A percentile compares a stretch with the other conserved stretches of the same genome.
phyloP scores from a whole-genome alignment of 2,329 filamentous ascomycete species.

The Salinomyces thailandicus region DNA sequence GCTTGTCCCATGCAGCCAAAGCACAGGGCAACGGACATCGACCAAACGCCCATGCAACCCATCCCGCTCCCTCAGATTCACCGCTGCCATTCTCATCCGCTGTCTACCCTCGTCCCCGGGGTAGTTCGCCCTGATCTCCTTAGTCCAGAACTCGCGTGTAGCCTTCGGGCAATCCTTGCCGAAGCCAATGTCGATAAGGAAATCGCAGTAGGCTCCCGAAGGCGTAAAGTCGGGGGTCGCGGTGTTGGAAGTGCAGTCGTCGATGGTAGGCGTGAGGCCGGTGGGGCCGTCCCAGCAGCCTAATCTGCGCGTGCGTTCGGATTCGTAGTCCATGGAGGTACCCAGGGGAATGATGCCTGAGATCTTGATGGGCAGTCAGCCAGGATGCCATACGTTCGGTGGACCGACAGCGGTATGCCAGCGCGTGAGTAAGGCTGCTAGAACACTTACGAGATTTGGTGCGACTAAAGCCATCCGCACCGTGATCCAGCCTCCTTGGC shows the following conservation, averaged over 20 bases:
- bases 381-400: too few species aligned
- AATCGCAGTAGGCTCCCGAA: conserved; percentile 28
- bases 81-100: conserved; percentile 34
- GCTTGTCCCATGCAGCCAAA: conserved; percentile 39
- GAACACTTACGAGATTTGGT: conserved; percentile 22
- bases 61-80: conserved; percentile 40
- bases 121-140: conserved; percentile 38
- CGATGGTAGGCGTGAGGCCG: conserved; percentile 27
- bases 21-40: conserved; percentile 41
- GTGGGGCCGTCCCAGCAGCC: conserved; percentile 40
- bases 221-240: conserved; percentile 35
- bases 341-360: conserved; percentile 42
- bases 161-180: conserved; percentile 27
- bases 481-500: conserved; percentile 45
- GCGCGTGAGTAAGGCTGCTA: too few species aligned
- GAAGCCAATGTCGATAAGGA: conserved; percentile 39
- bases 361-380: conserved; percentile 35
- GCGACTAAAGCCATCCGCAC: conserved; percentile 43
- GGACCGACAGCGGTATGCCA: too few species aligned
- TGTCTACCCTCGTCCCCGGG: conserved; percentile 37
- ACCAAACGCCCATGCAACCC: conserved; percentile 35
- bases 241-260: conserved; percentile 30
- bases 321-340: conserved; percentile 38
- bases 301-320: conserved; percentile 31
- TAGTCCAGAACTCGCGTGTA: conserved; percentile 34